Base-by-base conservation (phyloP, 805 yeast genomes). In the Yamadazyma phyllophila region DNA sequence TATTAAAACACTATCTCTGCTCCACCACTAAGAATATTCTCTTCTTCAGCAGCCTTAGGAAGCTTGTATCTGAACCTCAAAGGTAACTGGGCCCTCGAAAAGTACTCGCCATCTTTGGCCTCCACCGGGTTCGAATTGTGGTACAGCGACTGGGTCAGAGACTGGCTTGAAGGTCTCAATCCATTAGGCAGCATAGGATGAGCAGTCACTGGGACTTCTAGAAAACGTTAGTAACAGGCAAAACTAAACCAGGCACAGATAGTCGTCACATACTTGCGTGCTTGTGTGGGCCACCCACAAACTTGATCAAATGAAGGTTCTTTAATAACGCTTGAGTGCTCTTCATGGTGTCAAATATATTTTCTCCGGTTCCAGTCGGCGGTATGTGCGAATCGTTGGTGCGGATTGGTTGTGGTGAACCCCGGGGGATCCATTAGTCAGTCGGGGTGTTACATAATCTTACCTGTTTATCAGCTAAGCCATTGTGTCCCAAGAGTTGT, bases 11-110 rank as follows among this genome's bases (percentile, higher is more conserved):
- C 66, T 36, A 75, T 58, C 32, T 76, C 81, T 30, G 96, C 96
- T 55, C 97, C 97, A 46, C 98, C 99, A 43, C 78, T 74, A 55
- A 82, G 78, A 55, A 92, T 80, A 52, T 80, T 77, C 9, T 87
- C 96, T 24, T 85, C 81, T 66, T 92, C 99, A 12, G 55, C 44
- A 14, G 80, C 87, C 35, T 80, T 83, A 20, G 88, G 74, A 0
- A 73, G 68, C 35, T 74, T 69, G 61, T 83, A 86, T 66, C 84
- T 82, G 73, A 86, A 90, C 61, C 94, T 80, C 50, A 66, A 52
- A 2, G 98, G 90, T 48, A 92, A 76, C 45, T 83, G 78, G 43
- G 77, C 68, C 52, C 94, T 74, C 26, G 90, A 77, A 44, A 67
- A 69, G 51, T 52, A 62, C 54, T 69, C 75, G 29, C 77, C 77